Evolutionary conservation across 495 filamentous ascomycete genomes (phyloP).

Genomic region (Ramalina intermedia): DNA sequence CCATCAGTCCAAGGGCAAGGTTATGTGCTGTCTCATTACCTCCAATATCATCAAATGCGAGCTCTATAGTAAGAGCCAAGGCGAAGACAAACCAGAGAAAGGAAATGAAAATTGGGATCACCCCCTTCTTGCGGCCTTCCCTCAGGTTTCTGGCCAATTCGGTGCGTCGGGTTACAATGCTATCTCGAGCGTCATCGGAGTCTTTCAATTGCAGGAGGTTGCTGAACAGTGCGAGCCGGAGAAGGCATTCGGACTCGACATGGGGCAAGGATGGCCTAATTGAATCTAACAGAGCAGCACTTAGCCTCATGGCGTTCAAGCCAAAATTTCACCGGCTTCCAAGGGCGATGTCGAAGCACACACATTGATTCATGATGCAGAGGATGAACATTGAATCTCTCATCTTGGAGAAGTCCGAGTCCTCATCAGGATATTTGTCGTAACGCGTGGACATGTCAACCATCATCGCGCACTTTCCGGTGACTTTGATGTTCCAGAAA

Average conservation of each 20-base stretch:
- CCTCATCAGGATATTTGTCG: constrained; percentile 17
- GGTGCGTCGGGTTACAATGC: constrained; percentile 15
- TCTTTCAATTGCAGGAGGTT: constrained; percentile 18
- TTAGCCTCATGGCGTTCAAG: too few relatives aligned
- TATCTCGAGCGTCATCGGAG: constrained; percentile 11
- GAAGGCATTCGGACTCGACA: constrained; percentile 22
- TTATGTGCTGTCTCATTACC: constrained; percentile 29
- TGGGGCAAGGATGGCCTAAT: constrained; percentile 17
- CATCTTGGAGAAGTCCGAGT: constrained; percentile 26
- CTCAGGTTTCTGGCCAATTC: constrained; percentile 23
- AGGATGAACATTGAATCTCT: constrained; percentile 33
- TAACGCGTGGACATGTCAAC: constrained; percentile 30
- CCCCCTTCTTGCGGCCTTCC: constrained; percentile 23
- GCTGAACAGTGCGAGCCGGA: constrained; percentile 27
- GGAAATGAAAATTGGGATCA: constrained; percentile 27
- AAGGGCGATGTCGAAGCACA: constrained; percentile 18
- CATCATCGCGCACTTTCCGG: constrained; percentile 30
- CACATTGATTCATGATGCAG: constrained; percentile 33
- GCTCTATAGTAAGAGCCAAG: constrained; percentile 22
- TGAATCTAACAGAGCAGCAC: constrained; percentile 6
- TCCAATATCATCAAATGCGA: constrained; percentile 26
- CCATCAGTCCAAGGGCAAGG: constrained; percentile 31
- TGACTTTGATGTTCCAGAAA: constrained; percentile 36
- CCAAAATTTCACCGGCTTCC: too few relatives aligned
- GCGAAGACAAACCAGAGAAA: constrained; percentile 27